phyloP scores from a whole-genome alignment of 2,329 filamentous ascomycete genomes.

The Ophiostoma sp. region DNA sequence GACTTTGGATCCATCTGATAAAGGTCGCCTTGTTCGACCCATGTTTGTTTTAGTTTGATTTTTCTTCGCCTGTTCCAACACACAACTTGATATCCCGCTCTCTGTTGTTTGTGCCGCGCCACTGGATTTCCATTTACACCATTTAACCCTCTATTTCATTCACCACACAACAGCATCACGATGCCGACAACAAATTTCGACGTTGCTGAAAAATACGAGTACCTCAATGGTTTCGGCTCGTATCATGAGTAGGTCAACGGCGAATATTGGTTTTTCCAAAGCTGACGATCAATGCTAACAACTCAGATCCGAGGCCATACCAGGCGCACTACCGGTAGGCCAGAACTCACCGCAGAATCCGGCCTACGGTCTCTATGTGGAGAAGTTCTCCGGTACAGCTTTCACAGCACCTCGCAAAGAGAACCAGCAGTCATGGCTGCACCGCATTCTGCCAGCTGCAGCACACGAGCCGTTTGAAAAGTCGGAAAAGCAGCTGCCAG shows the following conservation, averaged over 20 bases:
- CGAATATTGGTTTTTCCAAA: background rate
- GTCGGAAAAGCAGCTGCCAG: constrained; percentile 19
- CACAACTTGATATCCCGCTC: too few species aligned
- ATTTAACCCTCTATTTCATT: too few species aligned
- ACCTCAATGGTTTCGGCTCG: constrained; percentile 75
- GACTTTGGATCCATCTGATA: too few species aligned
- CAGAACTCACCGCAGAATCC: constrained; percentile 82
- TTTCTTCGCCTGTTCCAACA: background rate
- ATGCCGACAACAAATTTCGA: constrained; percentile 55
- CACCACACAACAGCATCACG: constrained; percentile 19
- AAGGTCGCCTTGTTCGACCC: background rate
- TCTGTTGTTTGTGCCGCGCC: too few species aligned
- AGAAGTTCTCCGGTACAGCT: constrained; percentile 72
- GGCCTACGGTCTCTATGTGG: constrained; percentile 75
- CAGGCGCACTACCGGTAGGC: constrained; percentile 73
- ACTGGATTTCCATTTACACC: background rate
- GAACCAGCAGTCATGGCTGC: constrained; percentile 72
- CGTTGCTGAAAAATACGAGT: constrained; percentile 62
- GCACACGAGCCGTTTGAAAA: constrained; percentile 56
- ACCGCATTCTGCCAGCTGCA: constrained; percentile 66
- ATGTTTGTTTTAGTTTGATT: background rate
- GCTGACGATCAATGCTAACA: background rate
- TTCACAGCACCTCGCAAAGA: constrained; percentile 69
- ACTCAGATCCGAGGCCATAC: constrained; percentile 70
- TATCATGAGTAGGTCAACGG: constrained; percentile 66